These are phyloP conservation scores for Dryas alaskensis DNA, from an alignment of 306 rosid species.

Conservation along the genomic window DNA sequence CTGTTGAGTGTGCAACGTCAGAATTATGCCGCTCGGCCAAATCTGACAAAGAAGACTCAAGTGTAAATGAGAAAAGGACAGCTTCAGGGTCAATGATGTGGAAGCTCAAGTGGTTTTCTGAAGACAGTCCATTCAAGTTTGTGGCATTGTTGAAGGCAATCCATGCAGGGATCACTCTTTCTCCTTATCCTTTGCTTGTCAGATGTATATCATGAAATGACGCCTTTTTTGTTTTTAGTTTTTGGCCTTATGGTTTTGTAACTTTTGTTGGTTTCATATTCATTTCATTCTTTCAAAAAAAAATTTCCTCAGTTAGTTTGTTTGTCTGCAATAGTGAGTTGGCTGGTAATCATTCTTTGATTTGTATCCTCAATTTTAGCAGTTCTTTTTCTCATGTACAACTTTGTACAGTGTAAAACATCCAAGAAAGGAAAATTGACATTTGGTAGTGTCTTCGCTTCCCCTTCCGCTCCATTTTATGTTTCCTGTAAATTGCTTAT, in stretches of 20 bases:
- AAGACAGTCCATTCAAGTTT: conserved; percentile 58
- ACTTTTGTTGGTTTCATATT: conserved; percentile 39
- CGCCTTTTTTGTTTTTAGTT: conserved; percentile 13
- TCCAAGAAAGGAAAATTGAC: conserved; percentile 7
- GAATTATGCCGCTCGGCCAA: conserved; percentile 33
- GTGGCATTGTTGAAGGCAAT: conserved; percentile 76
- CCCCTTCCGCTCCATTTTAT: not conserved
- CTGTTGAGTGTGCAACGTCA: conserved; percentile 41
- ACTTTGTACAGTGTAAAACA: conserved; percentile 40
- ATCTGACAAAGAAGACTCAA: conserved; percentile 24
- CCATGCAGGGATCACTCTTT: conserved; percentile 41
- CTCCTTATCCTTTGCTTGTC: conserved; percentile 55
- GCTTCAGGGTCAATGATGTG: conserved; percentile 38
- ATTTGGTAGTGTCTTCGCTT: not conserved
- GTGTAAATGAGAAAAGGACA: conserved; percentile 29
- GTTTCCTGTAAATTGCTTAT: not conserved
- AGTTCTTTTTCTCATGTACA: conserved; percentile 28
- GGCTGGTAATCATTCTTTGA: conserved; percentile 43
- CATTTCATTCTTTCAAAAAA: conserved; percentile 59
- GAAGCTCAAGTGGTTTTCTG: conserved; percentile 75
- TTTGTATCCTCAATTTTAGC: conserved; percentile 26
- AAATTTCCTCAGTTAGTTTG: conserved; percentile 5
- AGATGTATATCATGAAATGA: conserved; percentile 44
- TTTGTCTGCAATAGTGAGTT: conserved; percentile 37
- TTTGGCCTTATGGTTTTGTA: not conserved